Conservation (phyloP, 495 filamentous ascomycete species). For the Aspergillus nanangensis region DNA sequence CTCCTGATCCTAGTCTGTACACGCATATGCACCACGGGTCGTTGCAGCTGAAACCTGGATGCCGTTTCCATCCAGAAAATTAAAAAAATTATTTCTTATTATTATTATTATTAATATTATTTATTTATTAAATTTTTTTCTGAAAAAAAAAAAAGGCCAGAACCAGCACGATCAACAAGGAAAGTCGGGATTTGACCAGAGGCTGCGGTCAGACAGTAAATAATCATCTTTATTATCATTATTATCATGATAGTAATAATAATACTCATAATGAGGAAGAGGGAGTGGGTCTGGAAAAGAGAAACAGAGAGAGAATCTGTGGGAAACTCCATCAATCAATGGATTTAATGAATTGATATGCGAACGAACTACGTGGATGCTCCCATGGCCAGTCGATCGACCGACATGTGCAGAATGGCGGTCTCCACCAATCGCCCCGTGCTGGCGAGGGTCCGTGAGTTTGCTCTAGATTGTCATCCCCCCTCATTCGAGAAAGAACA, state of each 20-base stretch:
- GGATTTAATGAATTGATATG: background rate
- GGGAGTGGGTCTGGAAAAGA: background rate
- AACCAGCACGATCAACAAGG: background rate
- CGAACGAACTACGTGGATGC: conserved; percentile 21
- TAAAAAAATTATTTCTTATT: too few relatives aligned
- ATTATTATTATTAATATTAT: too few relatives aligned
- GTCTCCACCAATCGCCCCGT: conserved; percentile 2
- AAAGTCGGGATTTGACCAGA: background rate
- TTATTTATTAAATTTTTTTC: too few relatives aligned
- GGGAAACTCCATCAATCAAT: background rate
- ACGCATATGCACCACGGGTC: conserved; percentile 26
- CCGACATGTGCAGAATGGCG: conserved; percentile 3
- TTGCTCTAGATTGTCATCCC: too few relatives aligned
- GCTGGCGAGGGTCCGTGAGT: too few relatives aligned
- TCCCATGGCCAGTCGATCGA: conserved; percentile 18
- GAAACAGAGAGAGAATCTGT: background rate
- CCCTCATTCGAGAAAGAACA: too few relatives aligned
- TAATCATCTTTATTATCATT: background rate
- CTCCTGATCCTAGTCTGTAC: conserved; percentile 8
- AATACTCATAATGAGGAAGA: background rate
- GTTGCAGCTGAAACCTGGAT: conserved; percentile 22
- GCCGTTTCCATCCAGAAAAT: conserved; percentile 1
- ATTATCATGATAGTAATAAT: background rate
- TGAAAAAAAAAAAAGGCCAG: background rate
- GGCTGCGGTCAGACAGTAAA: background rate